Evolutionary conservation across 2,329 filamentous ascomycete species (phyloP), one percentile per base, ranked within the genome.

Genomic region (Corynespora cassiicola): DNA sequence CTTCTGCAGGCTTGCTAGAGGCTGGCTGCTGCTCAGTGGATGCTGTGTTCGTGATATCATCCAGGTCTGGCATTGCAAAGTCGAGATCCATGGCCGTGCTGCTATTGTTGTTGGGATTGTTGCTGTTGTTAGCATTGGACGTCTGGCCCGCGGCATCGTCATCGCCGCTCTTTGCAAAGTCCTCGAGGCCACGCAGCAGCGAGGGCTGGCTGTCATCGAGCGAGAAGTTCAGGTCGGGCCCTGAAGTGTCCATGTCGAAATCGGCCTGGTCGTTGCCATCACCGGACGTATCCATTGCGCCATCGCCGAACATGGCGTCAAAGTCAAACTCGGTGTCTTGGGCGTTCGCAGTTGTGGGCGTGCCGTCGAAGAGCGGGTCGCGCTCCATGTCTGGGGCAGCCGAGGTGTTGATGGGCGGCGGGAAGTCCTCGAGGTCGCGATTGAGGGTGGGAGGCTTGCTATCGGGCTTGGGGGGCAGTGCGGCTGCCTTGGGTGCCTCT

Each of bases 291-390:
- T 59, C 58, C 45, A 58, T 57, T 2, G 50, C 36, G 18, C 31
- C 28, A 39, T 66, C 60, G 39, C 58, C 62, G 24, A 68, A 68
- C 34, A 66, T 59, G 39, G 63, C 57, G 29, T 66, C 63, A 33
- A 67, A 66, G 36, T 71, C 70, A 40, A 72, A 68, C 21, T 70
- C 66, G n/a, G 50, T 50, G 15, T 66, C 61, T 36, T 59, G 54
- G 11, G 52, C 20, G 20, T 42, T 58, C n/a, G 52, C 53, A 26
- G 55, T 54, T 18, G 55, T 56, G 16, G 61, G 57, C 0, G 58
- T 59, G 42, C 37, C 50, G 24, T 65, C 63, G 40, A 67, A 63
- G 23, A 64, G 53, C 16, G 58, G 56, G 18, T n/a, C n/a, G n/a
- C n/a, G n/a, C n/a, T n/a, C n/a, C n/a, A n/a, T n/a, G n/a, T 68